Conservation (phyloP, 2,329 filamentous ascomycete species). For the Aureobasidium mangrovei region DNA sequence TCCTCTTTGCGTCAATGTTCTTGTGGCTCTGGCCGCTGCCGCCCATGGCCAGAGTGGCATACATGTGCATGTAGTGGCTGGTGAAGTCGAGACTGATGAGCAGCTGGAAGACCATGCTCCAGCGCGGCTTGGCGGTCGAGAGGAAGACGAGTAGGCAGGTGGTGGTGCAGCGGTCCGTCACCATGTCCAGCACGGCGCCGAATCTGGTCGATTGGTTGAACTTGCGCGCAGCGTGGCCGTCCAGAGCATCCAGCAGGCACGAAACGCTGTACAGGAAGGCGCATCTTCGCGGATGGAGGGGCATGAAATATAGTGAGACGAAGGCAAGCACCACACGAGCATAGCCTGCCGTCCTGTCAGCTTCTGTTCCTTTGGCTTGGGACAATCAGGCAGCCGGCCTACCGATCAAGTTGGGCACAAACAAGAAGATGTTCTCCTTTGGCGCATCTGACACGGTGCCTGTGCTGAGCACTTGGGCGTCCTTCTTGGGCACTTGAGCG, state of each 20-base stretch:
- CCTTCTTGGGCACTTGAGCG: background rate
- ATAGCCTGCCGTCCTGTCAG: conserved; percentile 33
- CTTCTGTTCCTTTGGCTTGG: background rate
- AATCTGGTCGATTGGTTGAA: conserved; percentile 91
- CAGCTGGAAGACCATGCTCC: conserved; percentile 88
- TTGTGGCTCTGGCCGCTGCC: conserved; percentile 78
- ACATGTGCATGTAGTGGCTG: conserved; percentile 99
- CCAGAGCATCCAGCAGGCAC: conserved; percentile 88
- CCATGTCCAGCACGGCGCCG: conserved; percentile 96
- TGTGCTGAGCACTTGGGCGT: background rate
- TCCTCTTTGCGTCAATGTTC: conserved; percentile 79
- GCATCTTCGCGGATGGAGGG: conserved; percentile 92
- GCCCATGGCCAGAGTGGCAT: conserved; percentile 82
- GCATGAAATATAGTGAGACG: conserved; percentile 97
- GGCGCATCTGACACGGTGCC: conserved; percentile 21
- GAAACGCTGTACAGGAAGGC: conserved; percentile 86
- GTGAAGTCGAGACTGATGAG: conserved; percentile 88
- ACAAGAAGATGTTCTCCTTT: conserved; percentile 48
- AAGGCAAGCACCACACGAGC: conserved; percentile 54
- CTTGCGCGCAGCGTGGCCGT: conserved; percentile 81
- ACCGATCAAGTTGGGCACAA: conserved; percentile 46
- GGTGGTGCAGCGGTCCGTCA: conserved; percentile 95
- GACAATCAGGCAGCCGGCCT: background rate
- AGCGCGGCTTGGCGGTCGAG: conserved; percentile 86
- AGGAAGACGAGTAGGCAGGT: conserved; percentile 91